Evolutionary conservation across 495 filamentous ascomycete genomes (phyloP).

Genomic region (Penicillium mononematosum): DNA sequence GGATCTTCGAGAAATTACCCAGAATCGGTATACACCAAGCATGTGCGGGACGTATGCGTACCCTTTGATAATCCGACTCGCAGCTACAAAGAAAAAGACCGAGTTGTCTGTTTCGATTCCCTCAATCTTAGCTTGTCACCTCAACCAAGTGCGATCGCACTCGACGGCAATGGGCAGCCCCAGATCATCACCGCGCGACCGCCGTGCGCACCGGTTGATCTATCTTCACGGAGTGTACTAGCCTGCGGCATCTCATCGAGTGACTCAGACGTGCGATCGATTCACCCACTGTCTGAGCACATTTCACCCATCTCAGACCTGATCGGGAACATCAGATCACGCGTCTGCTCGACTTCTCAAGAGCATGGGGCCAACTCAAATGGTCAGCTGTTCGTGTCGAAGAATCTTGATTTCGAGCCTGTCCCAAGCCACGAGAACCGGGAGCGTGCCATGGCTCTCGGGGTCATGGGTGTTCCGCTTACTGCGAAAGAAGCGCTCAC

Average conservation of each 20-base stretch:
- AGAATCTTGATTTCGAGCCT: conserved; percentile 20
- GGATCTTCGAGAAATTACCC: conserved; percentile 43
- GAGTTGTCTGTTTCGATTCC: conserved; percentile 86
- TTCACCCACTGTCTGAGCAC: conserved; percentile 33
- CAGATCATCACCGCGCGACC: conserved; percentile 62
- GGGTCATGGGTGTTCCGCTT: conserved; percentile 25
- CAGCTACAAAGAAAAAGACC: conserved; percentile 53
- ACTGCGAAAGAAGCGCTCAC: conserved; percentile 44
- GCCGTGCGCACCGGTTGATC: conserved; percentile 50
- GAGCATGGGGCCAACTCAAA: conserved; percentile 9
- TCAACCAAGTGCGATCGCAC: conserved; percentile 64
- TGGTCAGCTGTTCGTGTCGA: conserved; percentile 11
- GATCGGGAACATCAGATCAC: conserved; percentile 31
- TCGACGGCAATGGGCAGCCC: conserved; percentile 66
- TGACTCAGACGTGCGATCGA: conserved; percentile 32
- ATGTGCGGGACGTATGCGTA: conserved; percentile 46
- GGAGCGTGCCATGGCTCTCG: conserved; percentile 38
- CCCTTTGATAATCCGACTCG: conserved; percentile 46
- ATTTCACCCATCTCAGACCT: conserved; percentile 33
- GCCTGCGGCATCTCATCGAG: conserved; percentile 33
- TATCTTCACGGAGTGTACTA: conserved; percentile 46
- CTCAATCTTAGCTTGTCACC: conserved; percentile 60
- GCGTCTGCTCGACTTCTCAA: conserved; percentile 24
- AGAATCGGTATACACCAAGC: conserved; percentile 48
- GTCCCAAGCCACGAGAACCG: conserved; percentile 46